phyloP scores from a whole-genome alignment of 2,329 filamentous ascomycete species.

The Clonostachys chloroleuca region DNA sequence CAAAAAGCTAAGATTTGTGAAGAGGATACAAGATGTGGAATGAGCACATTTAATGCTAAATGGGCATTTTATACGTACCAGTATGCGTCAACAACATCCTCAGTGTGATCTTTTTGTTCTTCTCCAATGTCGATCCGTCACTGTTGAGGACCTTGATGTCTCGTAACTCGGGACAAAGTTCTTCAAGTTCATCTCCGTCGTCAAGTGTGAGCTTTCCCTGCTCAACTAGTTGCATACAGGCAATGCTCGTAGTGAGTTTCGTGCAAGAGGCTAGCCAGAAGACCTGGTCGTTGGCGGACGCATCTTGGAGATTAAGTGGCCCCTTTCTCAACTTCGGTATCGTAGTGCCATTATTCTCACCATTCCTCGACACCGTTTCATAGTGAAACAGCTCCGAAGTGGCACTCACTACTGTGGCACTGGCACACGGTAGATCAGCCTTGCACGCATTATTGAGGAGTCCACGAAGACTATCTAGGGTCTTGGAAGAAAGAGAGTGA shows the following conservation, averaged over 20 bases:
- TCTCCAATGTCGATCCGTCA: slow-evolving; percentile 31
- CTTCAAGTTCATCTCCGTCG: slow-evolving; percentile 36
- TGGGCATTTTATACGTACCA: neutral
- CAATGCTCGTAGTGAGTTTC: slow-evolving; percentile 47
- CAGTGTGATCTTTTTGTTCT: slow-evolving; percentile 46
- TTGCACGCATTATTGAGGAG: no score
- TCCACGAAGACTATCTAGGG: no score
- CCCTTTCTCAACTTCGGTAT: no score
- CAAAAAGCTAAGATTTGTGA: no score
- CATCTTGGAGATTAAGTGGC: no score
- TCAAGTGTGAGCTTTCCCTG: slow-evolving; percentile 41
- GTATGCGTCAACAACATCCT: slow-evolving; percentile 39
- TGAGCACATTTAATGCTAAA: neutral
- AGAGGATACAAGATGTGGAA: no score
- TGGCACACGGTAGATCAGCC: no score
- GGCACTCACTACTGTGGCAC: no score
- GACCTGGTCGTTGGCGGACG: neutral
- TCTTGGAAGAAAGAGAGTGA: no score
- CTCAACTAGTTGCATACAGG: slow-evolving; percentile 54
- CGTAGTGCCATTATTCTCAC: no score
- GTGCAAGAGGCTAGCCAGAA: slow-evolving; percentile 22
- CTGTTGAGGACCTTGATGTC: slow-evolving; percentile 34
- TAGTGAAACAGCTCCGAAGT: no score
- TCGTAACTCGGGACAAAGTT: slow-evolving; percentile 42
- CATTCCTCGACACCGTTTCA: no score